Evolutionary conservation across 352 stramenopile species (phyloP), one percentile per base, ranked within the genome.

Genomic region (Phytophthora melonis): DNA sequence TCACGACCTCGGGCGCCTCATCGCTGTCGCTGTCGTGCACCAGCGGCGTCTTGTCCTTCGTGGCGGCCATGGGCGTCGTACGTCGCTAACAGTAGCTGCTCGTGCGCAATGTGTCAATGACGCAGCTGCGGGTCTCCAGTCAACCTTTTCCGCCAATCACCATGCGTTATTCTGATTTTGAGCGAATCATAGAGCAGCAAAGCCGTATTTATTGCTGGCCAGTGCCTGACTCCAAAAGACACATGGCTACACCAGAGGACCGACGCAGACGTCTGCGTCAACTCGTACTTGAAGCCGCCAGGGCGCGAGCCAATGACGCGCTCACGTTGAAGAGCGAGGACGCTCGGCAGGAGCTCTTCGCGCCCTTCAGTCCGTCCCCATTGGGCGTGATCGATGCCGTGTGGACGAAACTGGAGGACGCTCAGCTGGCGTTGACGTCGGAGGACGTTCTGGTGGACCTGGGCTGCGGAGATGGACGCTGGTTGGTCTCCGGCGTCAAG

Each of bases 401-500:
- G 6, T 95, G 90, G 90, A 70, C 77, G 3, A 75, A 79, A 21
- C 61, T 95, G 32, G 66, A 77, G 27, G 18, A 19, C 0, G 52
- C 66, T 19, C 49, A 67, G 0, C 18, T 68, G 21, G 39, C 63
- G 0, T 72, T 94, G 18, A 55, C 36, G 1, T 16, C 58, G 0
- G 16, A 80, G 6, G 88, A 97, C 43, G 73, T 94, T 45, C 70
- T 96, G 23, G 87, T 96, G 34, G 90, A 96, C 66, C 84, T 95
- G 53, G 88, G 88, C 41, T 97, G 88, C 32, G 90, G 90, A 27
- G 88, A 97, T 70, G 90, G 75, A 30, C 86, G 88, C 1, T 97
- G 90, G 88, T 77, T 95, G 41, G 77, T 97, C 27, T 84, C 87
- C 0, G 88, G 80, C 8, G 87, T 90, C 11, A 47, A 91, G 58